Evolutionary conservation across 163 green algal genomes (phyloP).

Genomic region (Chloromonas sp.): DNA sequence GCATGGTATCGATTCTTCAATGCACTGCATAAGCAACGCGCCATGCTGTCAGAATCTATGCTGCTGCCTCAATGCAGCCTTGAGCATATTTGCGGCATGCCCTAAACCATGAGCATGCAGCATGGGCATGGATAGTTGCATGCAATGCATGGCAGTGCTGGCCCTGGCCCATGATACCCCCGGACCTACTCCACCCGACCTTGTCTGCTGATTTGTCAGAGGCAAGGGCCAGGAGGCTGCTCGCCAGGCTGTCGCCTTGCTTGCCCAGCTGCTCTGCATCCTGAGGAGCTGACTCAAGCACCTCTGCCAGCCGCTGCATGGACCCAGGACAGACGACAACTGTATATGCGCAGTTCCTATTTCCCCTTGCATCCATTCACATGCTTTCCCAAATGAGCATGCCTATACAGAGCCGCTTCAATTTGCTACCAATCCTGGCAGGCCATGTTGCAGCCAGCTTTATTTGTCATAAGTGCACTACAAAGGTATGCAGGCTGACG

Average conservation of each 20-base stretch:
- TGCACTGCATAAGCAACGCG: too few relatives aligned
- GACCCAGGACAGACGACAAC: neutral
- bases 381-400: too few relatives aligned
- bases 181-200: neutral
- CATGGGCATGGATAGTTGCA: neutral
- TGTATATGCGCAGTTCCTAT: neutral
- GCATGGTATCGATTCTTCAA: too few relatives aligned
- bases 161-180: neutral
- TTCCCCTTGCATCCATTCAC: too few relatives aligned
- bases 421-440: too few relatives aligned
- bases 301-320: conserved; percentile 7
- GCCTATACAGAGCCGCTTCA: too few relatives aligned
- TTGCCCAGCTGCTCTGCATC: conserved; percentile 27
- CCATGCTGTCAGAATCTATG: too few relatives aligned
- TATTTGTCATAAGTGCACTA: too few relatives aligned
- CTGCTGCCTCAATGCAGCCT: neutral
- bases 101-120: neutral
- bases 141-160: neutral
- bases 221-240: conserved; percentile 6
- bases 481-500: too few relatives aligned
- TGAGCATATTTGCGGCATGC: too few relatives aligned
- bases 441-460: too few relatives aligned
- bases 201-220: conserved; percentile 27
- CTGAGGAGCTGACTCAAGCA: conserved; percentile 42
- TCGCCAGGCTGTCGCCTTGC: neutral